These are phyloP conservation scores for Colletotrichum falcatum DNA, from an alignment of 2,329 filamentous ascomycete genomes.

Conservation along the genomic window DNA sequence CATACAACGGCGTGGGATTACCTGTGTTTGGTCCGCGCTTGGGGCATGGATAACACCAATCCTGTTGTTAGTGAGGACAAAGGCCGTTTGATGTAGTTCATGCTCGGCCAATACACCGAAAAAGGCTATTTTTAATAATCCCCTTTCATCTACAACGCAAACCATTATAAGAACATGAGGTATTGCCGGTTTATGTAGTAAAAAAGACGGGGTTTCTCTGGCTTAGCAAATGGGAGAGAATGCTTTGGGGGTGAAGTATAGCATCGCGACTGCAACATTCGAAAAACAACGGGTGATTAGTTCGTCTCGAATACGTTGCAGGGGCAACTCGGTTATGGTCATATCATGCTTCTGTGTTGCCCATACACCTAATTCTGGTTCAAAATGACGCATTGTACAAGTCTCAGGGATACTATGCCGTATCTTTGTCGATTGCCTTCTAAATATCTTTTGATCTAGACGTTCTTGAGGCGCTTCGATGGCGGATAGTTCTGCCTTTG, in stretches of 20 bases:
- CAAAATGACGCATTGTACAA: not conserved
- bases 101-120: not conserved
- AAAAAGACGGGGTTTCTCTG: too few species aligned
- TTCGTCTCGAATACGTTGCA: not conserved
- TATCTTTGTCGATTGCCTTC: not conserved
- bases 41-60: not conserved
- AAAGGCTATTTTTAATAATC: not conserved
- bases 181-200: not conserved
- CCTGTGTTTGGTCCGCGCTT: not conserved
- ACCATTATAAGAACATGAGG: not conserved
- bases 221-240: not conserved
- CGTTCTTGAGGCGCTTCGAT: not conserved
- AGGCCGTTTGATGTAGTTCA: not conserved
- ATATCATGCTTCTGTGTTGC: not conserved
- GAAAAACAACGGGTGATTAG: not conserved
- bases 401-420: rapidly evolving
- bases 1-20: not conserved
- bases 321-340: not conserved
- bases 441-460: too few species aligned
- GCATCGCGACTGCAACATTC: not conserved
- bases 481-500: not conserved
- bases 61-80: not conserved
- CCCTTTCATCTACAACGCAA: too few species aligned
- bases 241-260: not conserved
- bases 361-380: not conserved